These are phyloP conservation scores for Phytophthora palmivora DNA, from an alignment of 352 stramenopile species.

Conservation along the genomic window DNA sequence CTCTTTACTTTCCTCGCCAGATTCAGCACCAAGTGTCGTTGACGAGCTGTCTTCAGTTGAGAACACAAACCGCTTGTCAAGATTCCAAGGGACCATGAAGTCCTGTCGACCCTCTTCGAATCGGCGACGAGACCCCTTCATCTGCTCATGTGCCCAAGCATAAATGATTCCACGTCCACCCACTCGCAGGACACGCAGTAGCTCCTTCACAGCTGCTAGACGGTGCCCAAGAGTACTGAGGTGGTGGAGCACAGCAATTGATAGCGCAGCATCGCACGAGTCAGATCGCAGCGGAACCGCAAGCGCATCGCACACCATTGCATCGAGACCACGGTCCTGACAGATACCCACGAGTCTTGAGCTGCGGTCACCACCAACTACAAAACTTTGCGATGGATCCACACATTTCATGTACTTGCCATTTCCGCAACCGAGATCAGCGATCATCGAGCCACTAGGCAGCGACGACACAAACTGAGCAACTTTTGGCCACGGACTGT, in stretches of 20 bases:
- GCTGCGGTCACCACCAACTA: slow-evolving; percentile 76
- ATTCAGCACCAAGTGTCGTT: background rate
- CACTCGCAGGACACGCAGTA: slow-evolving; percentile 78
- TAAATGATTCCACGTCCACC: slow-evolving; percentile 83
- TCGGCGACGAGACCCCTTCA: slow-evolving; percentile 72
- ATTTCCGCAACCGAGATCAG: slow-evolving; percentile 87
- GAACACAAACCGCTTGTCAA: slow-evolving; percentile 78
- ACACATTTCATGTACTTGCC: slow-evolving; percentile 92
- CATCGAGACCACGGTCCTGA: slow-evolving; percentile 59
- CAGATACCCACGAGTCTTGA: slow-evolving; percentile 73
- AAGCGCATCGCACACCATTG: slow-evolving; percentile 80
- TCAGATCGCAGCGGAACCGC: slow-evolving; percentile 74
- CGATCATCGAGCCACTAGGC: slow-evolving; percentile 66
- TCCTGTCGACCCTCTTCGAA: slow-evolving; percentile 79
- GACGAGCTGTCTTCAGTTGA: slow-evolving; percentile 12
- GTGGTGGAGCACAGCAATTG: slow-evolving; percentile 88
- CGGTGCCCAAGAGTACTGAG: slow-evolving; percentile 79
- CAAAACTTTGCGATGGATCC: slow-evolving; percentile 46
- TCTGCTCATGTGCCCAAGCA: slow-evolving; percentile 88
- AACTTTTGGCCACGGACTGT: slow-evolving; percentile 85
- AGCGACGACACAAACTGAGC: slow-evolving; percentile 70
- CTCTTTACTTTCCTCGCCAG: slow-evolving; percentile 9
- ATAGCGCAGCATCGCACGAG: slow-evolving; percentile 81
- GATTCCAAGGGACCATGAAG: slow-evolving; percentile 90
- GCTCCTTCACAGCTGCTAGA: slow-evolving; percentile 74